phyloP scores from a whole-genome alignment of 495 filamentous ascomycete species.

The Penicillium samsonianum region DNA sequence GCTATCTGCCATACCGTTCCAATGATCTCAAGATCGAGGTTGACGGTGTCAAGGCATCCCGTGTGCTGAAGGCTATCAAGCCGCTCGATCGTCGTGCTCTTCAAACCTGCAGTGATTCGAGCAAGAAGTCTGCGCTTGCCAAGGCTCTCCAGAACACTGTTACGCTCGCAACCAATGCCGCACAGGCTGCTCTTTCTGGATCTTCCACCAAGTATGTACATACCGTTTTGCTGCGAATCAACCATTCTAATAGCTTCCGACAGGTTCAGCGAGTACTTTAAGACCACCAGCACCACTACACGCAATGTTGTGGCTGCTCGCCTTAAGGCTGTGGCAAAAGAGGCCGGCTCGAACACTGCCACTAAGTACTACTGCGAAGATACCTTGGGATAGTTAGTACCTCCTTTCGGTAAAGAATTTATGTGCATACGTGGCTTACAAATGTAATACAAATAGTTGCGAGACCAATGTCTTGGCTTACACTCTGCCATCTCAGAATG shows the following conservation, averaged over 20 bases:
- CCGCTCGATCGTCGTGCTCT: conserved; percentile 52
- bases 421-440: not conserved
- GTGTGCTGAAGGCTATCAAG: conserved; percentile 45
- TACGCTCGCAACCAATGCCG: conserved; percentile 52
- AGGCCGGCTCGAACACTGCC: conserved; percentile 46
- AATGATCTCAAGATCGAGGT: conserved; percentile 38
- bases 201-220: conserved; percentile 39
- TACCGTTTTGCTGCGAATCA: not conserved
- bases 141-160: conserved; percentile 54
- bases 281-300: conserved; percentile 46
- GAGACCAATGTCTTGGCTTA: conserved; percentile 55
- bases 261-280: conserved; percentile 61
- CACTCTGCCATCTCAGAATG: conserved; percentile 52
- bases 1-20: conserved; percentile 27
- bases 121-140: conserved; percentile 38
- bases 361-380: conserved; percentile 57
- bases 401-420: not conserved
- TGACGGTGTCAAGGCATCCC: conserved; percentile 51
- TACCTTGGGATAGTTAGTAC: conserved; percentile 36
- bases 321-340: conserved; percentile 50
- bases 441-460: conserved; percentile 30
- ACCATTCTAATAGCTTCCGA: not conserved
- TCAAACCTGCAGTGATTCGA: conserved; percentile 51
- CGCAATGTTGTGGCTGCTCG: conserved; percentile 54
- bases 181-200: conserved; percentile 52